These are phyloP conservation scores for Yamadazyma kanchanaburiensis DNA, from an alignment of 1,139 yeast genomes.

Conservation along the genomic window DNA sequence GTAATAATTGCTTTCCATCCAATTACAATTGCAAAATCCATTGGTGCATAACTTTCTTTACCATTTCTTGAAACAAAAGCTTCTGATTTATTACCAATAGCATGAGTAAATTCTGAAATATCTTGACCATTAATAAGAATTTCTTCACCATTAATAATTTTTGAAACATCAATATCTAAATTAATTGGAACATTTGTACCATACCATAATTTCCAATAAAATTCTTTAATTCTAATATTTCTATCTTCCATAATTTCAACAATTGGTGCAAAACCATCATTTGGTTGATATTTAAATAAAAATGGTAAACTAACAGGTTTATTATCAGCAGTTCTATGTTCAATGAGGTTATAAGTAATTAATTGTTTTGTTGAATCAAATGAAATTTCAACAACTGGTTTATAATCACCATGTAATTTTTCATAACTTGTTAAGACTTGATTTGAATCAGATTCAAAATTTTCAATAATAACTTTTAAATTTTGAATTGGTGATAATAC, in stretches of 20 bases:
- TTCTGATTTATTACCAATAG: slow-evolving; percentile 95
- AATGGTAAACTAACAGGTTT: slow-evolving; percentile 73
- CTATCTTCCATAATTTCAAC: slow-evolving; percentile 87
- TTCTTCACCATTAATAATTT: slow-evolving; percentile 69
- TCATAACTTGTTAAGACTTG: slow-evolving; percentile 67
- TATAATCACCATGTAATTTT: slow-evolving; percentile 65
- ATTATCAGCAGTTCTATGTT: slow-evolving; percentile 81
- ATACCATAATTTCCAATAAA: slow-evolving; percentile 98
- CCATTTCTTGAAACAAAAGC: slow-evolving; percentile 91
- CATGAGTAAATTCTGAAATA: slow-evolving; percentile 91
- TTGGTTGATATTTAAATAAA: slow-evolving; percentile 74
- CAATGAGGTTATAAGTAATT: slow-evolving; percentile 75
- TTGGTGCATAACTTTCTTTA: slow-evolving; percentile 85
- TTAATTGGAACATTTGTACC: slow-evolving; percentile 60
- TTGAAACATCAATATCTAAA: slow-evolving; percentile 65
- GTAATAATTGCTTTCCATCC: slow-evolving; percentile 98
- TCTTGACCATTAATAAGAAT: slow-evolving; percentile 70
- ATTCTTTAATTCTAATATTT: slow-evolving; percentile 88
- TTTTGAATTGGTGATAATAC: slow-evolving; percentile 74
- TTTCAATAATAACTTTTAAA: slow-evolving; percentile 57
- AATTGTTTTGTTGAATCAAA: slow-evolving; percentile 36
- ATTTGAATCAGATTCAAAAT: slow-evolving; percentile 32
- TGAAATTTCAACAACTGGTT: slow-evolving; percentile 66
- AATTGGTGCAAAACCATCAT: slow-evolving; percentile 93
- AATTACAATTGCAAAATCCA: slow-evolving; percentile 98